Percentiles rank a stretch among this genome's conserved stretches.
These are phyloP conservation scores for Xylaria intraflava DNA, from an alignment of 495 filamentous ascomycete species.

Conservation along the genomic window DNA sequence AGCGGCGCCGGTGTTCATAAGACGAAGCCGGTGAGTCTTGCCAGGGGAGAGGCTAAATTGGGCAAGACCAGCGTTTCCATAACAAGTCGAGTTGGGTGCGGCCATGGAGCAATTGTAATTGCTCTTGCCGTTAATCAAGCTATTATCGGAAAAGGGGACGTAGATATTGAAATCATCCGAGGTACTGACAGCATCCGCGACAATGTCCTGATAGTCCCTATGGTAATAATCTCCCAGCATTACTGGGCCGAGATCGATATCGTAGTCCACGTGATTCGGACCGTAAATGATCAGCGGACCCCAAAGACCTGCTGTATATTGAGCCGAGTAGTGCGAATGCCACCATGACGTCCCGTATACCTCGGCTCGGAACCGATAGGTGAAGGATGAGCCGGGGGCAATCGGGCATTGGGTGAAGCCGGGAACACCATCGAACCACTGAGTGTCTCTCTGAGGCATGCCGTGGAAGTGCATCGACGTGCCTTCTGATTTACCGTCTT, in stretches of 20 bases:
- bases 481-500: constrained; percentile 33
- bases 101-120: constrained; percentile 19
- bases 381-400: constrained; percentile 37
- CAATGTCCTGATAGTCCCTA: constrained; percentile 19
- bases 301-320: constrained; percentile 42
- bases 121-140: constrained; percentile 47
- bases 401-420: constrained; percentile 46
- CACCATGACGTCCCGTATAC: constrained; percentile 55
- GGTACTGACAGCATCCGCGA: background rate
- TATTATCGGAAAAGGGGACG: constrained; percentile 41
- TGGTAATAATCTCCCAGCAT: constrained; percentile 38
- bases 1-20: constrained; percentile 46
- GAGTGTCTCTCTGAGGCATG: constrained; percentile 27
- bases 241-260: constrained; percentile 35
- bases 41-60: constrained; percentile 42
- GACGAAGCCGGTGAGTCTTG: constrained; percentile 41
- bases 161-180: constrained; percentile 4
- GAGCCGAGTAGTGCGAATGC: constrained; percentile 49
- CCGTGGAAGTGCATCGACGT: constrained; percentile 37
- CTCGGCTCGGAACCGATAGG: constrained; percentile 45
- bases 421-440: constrained; percentile 40
- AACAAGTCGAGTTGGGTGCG: constrained; percentile 17
- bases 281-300: constrained; percentile 47
- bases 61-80: constrained; percentile 32
- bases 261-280: constrained; percentile 28